Conservation (phyloP, 257 asterid genomes). For the Solanum lycopersicoides region DNA sequence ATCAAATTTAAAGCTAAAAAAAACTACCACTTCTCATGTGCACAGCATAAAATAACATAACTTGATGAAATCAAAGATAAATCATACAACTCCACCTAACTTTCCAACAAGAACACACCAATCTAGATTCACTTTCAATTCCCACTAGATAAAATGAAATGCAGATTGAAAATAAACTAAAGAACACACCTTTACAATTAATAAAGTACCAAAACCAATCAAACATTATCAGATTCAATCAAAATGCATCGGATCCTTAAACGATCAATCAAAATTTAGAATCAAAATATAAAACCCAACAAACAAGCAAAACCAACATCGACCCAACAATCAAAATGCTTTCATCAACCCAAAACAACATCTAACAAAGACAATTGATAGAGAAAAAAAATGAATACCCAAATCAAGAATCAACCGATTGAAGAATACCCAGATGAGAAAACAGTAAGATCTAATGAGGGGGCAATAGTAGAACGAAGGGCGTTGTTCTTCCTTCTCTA, state of each 20-base stretch:
- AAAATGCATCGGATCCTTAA: conserved; percentile 5
- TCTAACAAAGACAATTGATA: neutral
- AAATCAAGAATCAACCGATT: conserved; percentile 6
- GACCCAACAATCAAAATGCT: neutral
- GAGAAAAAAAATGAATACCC: conserved; percentile 4
- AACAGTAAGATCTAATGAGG: conserved; percentile 9
- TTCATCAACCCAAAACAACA: neutral
- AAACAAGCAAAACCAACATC: neutral
- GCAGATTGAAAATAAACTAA: neutral
- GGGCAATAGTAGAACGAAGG: conserved; percentile 8
- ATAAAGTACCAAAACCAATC: neutral
- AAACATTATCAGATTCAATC: conserved; percentile 1
- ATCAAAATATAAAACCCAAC: neutral
- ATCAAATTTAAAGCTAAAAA: neutral
- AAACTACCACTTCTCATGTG: neutral
- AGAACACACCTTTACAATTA: neutral
- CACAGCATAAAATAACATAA: neutral
- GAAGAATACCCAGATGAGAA: neutral
- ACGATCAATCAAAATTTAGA: conserved; percentile 7
- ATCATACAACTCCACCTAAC: neutral
- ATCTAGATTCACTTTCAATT: neutral
- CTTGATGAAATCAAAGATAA: neutral
- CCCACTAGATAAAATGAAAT: neutral
- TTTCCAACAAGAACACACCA: neutral
- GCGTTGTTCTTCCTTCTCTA: conserved; percentile 13